Percentiles rank a stretch among this genome's conserved stretches.
Conservation (phyloP, 2,329 filamentous ascomycete species). For the Penicillium sp. region DNA sequence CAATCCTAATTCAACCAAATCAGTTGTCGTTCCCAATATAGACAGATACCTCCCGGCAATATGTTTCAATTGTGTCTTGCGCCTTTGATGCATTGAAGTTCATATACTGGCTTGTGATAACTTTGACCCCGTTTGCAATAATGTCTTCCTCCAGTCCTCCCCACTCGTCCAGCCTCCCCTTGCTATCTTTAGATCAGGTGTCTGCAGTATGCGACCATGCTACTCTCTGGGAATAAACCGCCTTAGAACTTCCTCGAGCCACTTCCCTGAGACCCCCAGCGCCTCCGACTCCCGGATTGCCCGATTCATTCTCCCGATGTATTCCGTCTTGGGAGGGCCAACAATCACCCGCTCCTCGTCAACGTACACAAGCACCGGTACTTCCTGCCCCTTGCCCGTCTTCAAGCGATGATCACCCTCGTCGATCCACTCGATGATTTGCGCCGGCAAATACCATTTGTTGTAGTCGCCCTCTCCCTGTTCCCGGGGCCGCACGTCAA, state of each 20-base stretch:
- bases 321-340: constrained; percentile 37
- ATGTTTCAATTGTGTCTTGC: constrained; percentile 3
- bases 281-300: constrained; percentile 39
- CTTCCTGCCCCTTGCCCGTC: constrained; percentile 7
- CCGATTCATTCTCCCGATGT: constrained; percentile 44
- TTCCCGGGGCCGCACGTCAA: constrained; percentile 27
- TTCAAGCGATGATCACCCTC: constrained; percentile 13
- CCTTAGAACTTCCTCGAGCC: constrained; percentile 42
- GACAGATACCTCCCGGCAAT: constrained; percentile 17
- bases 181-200: not conserved
- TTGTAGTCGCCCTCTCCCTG: constrained; percentile 39
- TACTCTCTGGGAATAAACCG: constrained; percentile 33
- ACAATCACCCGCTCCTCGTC: constrained; percentile 39
- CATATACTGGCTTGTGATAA: no score
- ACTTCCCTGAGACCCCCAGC: constrained; percentile 34
- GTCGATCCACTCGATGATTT: constrained; percentile 33
- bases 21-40: constrained; percentile 6
- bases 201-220: not conserved
- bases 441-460: constrained; percentile 38
- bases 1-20: not conserved
- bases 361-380: constrained; percentile 41
- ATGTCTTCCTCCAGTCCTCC: no score
- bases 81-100: no score
- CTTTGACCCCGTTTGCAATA: no score
- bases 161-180: no score